Percentiles rank a stretch among this genome's conserved stretches.
Evolutionary conservation across 2,329 filamentous ascomycete genomes (phyloP).

Genomic region (Claviceps fusiformis): DNA sequence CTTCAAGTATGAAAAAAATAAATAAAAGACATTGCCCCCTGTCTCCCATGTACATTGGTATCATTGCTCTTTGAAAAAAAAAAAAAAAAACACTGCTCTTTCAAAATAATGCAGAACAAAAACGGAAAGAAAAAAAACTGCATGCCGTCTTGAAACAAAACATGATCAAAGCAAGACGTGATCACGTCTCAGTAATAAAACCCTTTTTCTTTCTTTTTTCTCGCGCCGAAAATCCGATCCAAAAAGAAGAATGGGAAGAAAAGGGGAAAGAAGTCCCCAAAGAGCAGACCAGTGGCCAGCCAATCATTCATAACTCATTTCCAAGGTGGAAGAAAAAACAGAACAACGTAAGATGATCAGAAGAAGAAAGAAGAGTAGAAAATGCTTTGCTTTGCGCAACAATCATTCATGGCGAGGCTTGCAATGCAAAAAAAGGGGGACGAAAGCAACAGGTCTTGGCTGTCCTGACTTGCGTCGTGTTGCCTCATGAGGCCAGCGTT

Average conservation of each 20-base stretch:
- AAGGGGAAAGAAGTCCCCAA: not conserved
- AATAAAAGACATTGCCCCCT: not conserved
- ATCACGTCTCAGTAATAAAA: not conserved
- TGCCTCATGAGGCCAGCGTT: conserved; percentile 8
- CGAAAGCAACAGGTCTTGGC: not conserved
- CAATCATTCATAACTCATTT: not conserved
- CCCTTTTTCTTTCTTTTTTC: not conserved
- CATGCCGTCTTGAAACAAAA: not conserved
- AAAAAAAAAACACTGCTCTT: not conserved
- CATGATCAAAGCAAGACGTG: not conserved
- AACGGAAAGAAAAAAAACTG: not conserved
- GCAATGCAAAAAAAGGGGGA: not conserved
- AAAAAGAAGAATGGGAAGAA: not conserved
- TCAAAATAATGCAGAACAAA: not conserved
- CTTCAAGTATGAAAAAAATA: not conserved
- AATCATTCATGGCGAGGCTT: not conserved
- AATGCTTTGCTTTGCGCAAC: not conserved
- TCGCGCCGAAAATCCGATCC: not conserved
- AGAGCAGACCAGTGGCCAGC: not conserved
- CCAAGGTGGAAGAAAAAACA: not conserved
- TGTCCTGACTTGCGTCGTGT: not conserved
- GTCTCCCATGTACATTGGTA: not conserved
- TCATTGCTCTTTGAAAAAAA: not conserved
- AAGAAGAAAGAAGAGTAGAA: not conserved
- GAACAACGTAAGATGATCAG: not conserved